These are phyloP conservation scores for Chenopodium quinoa DNA, from an alignment of 148 eudicot genomes.

Conservation along the genomic window DNA sequence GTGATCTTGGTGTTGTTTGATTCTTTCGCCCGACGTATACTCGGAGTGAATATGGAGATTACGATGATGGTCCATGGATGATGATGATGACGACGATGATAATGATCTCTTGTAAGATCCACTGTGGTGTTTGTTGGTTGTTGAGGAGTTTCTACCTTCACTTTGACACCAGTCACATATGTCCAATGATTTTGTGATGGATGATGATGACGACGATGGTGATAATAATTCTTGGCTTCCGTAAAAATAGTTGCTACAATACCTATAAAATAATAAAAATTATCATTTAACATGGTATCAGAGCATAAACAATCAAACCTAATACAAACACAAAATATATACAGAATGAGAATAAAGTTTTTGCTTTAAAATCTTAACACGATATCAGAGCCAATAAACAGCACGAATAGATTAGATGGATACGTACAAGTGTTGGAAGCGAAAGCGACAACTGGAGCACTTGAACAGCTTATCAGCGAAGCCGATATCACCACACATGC, in stretches of 20 bases:
- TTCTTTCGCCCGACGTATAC: constrained; percentile 14
- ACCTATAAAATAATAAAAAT: constrained; percentile 1
- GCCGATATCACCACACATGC: constrained; percentile 46
- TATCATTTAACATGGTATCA: not conserved
- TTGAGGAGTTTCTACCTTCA: constrained; percentile 25
- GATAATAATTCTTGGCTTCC: constrained; percentile 17
- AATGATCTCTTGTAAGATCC: constrained; percentile 16
- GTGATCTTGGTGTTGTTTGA: constrained; percentile 15
- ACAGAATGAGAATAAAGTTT: too few relatives aligned
- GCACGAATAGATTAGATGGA: too few relatives aligned
- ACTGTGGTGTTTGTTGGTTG: not conserved
- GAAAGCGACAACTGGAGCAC: constrained; percentile 35
- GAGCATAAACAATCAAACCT: not conserved
- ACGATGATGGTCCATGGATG: constrained; percentile 11
- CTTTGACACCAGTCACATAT: constrained; percentile 39
- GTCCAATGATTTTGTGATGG: not conserved
- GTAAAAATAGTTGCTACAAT: constrained; percentile 34
- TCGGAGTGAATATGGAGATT: constrained; percentile 14
- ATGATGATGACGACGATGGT: constrained; percentile 7
- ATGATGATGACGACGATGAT: constrained; percentile 16
- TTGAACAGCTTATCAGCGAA: constrained; percentile 37
- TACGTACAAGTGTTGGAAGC: constrained; percentile 39
- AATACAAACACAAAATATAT: too few relatives aligned
- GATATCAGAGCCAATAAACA: not conserved
- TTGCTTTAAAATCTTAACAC: not conserved